Conservation (phyloP, 257 asterid genomes). For the Eustoma russellianum region DNA sequence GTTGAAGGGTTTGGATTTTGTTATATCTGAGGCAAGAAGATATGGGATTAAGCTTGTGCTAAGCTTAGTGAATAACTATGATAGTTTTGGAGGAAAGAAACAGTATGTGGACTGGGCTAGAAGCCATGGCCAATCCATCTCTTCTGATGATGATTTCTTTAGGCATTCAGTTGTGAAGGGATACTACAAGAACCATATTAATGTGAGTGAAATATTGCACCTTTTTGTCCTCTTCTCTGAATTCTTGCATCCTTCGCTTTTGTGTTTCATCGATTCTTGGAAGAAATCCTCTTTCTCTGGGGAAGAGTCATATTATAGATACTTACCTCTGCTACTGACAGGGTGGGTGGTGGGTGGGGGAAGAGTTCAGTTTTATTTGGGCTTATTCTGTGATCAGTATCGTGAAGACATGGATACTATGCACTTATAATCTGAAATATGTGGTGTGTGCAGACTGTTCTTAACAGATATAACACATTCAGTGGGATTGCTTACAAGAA, state of each 20-base stretch:
- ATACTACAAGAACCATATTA: conserved; percentile 63
- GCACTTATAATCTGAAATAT: not conserved
- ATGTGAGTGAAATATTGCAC: conserved; percentile 24
- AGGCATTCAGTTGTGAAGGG: conserved; percentile 52
- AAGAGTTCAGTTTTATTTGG: not conserved
- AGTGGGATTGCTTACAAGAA: conserved; percentile 61
- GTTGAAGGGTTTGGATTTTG: conserved; percentile 89
- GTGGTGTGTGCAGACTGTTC: conserved; percentile 41
- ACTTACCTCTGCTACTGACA: not conserved
- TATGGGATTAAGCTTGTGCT: conserved; percentile 61
- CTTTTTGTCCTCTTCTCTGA: not conserved
- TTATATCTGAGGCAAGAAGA: conserved; percentile 67
- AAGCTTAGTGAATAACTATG: conserved; percentile 76
- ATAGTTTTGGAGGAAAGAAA: conserved; percentile 77
- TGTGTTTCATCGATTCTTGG: too few species aligned
- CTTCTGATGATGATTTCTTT: conserved; percentile 86
- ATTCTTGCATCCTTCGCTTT: not conserved
- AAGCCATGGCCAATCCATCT: conserved; percentile 48
- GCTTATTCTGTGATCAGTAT: not conserved
- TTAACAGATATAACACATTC: conserved; percentile 52
- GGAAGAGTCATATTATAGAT: too few species aligned
- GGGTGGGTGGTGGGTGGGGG: not conserved
- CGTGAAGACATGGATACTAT: not conserved
- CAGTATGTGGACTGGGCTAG: conserved; percentile 93
- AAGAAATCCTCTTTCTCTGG: too few species aligned